Conservation (phyloP, 306 rosid species). For the Carpinus viminea region DNA sequence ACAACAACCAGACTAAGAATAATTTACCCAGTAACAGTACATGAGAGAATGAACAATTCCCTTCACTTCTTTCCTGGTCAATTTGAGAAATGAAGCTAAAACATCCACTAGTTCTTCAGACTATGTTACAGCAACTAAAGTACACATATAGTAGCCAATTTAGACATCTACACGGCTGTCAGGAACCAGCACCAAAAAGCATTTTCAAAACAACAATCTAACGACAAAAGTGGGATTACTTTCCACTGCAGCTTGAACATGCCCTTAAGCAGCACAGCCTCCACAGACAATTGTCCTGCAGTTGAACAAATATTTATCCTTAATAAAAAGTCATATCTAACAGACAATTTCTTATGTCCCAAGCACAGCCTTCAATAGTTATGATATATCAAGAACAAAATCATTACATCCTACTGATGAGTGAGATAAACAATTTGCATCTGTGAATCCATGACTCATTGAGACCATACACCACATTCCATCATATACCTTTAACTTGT, state of each 20-base stretch:
- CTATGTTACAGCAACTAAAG: conserved; percentile 35
- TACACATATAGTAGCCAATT: conserved; percentile 34
- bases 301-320: background rate
- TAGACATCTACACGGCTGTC: conserved; percentile 31
- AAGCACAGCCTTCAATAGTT: conserved; percentile 9
- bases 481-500: background rate
- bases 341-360: background rate
- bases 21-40: conserved; percentile 16
- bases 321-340: conserved; percentile 11
- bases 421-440: conserved; percentile 6
- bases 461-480: background rate
- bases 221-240: conserved; percentile 14
- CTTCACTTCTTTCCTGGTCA: conserved; percentile 36
- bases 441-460: background rate
- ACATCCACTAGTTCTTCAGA: conserved; percentile 12
- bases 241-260: conserved; percentile 8
- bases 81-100: conserved; percentile 25
- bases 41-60: conserved; percentile 92
- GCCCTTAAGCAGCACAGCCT: conserved; percentile 60
- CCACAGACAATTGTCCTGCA: conserved; percentile 81
- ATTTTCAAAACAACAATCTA: conserved; percentile 27
- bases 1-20: background rate
- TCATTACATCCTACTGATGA: background rate
- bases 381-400: background rate
- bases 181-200: conserved; percentile 38